Base-by-base conservation (phyloP, 345 rosid species). In the Citrus trifoliata region DNA sequence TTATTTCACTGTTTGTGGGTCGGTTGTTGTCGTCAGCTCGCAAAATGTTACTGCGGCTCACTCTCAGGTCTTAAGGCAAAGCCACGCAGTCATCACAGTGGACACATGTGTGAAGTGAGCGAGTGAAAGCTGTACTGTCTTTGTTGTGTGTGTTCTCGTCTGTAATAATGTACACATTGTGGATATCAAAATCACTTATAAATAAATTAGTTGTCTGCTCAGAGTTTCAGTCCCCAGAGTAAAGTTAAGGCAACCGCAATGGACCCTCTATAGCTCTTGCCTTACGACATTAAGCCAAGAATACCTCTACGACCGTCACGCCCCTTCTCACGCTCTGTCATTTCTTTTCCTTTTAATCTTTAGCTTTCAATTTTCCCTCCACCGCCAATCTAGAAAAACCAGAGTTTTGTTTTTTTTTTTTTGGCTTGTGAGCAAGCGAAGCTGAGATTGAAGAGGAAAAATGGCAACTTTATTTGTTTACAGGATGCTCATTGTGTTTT, bases 391-490 rank as follows among this genome's bases (percentile, higher is more conserved):
- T 16, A 53, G 58, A 18, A 53, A 53, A 53, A 53, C 7, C 0
- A 18, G 58, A 53, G 56, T 51, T 51, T 51, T 51, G 4, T 51
- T 51, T 42, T 30, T 46, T 13, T 51, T 51, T 42, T 30, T 46
- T 13, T 13, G 18, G 40, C 72, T 71, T 74, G 70, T 30, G 58
- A 16, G 22, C 70, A 37, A 76, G 32, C 13, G 56, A 74, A 38
- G 12, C 8, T 40, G 46, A 21, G 35, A 68, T 19, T 61, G 18
- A 62, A 25, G 28, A 35, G 75, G 14, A 68, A 79, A 81, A 56
- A 93, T 94, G 99, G 88, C 80, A 67, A 73, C 81, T 81, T 59
- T 35, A 72, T 81, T 85, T 42, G 71, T 77, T 82, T 77, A 82
- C 46, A 83, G 84, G 84, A 35, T 92, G 80, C 48, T 83, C 35